Conservation (phyloP, 345 rosid genomes). For the Lumnitzera littorea region DNA sequence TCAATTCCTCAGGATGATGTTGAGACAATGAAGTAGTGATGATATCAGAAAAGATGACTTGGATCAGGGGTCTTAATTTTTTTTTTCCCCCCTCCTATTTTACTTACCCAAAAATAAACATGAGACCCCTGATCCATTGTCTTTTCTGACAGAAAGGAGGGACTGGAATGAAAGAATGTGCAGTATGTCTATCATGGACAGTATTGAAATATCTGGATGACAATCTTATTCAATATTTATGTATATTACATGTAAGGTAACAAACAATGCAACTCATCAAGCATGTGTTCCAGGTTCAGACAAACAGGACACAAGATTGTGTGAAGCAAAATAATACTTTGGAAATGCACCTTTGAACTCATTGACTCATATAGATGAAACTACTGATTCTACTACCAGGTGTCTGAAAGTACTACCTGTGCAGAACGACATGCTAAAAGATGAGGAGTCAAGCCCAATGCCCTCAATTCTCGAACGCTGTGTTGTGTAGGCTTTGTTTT, state of each 20-base stretch:
- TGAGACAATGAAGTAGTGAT: conserved; percentile 1
- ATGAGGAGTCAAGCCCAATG: conserved; percentile 89
- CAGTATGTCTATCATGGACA: too few relatives aligned
- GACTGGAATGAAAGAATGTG: too few relatives aligned
- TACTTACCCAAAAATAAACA: neutral
- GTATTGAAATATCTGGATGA: neutral
- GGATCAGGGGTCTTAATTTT: too few relatives aligned
- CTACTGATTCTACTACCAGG: neutral
- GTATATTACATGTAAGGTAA: too few relatives aligned
- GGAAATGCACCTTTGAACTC: neutral
- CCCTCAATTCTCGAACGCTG: conserved; percentile 90
- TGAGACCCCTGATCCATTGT: neutral
- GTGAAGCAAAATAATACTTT: too few relatives aligned
- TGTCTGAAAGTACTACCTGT: conserved; percentile 36
- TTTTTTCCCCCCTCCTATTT: too few relatives aligned
- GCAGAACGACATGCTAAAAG: conserved; percentile 94
- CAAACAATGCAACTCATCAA: too few relatives aligned
- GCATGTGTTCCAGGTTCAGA: too few relatives aligned
- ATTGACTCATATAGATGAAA: neutral
- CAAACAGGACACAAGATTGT: too few relatives aligned
- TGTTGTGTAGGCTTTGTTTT: conserved; percentile 37
- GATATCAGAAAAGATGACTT: neutral
- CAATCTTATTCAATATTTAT: neutral
- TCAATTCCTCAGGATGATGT: neutral
- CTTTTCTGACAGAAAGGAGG: neutral